Conservation (phyloP, 176 grass and related monocot genomes). For the Eragrostis curvula region DNA sequence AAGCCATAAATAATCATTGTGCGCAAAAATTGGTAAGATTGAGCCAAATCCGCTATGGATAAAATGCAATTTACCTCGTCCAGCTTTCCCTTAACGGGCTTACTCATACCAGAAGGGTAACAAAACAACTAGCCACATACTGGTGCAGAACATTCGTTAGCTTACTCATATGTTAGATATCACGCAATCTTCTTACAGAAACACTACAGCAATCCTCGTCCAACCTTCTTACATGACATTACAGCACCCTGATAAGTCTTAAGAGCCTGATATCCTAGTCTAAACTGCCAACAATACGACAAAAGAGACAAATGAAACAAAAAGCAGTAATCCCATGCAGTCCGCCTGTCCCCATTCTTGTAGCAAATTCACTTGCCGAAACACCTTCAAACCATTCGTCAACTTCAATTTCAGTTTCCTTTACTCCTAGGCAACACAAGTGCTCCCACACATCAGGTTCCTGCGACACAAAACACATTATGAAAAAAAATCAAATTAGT, state of each 20-base stretch:
- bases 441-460: conserved; percentile 64
- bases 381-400: neutral
- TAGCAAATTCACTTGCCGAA: conserved; percentile 50
- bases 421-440: conserved; percentile 43
- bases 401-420: conserved; percentile 19
- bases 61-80: too few relatives aligned
- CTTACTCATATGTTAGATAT: conserved; percentile 25
- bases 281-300: neutral
- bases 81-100: too few relatives aligned
- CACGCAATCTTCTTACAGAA: conserved; percentile 12
- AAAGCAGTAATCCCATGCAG: neutral
- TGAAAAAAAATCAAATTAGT: neutral
- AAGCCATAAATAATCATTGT: too few relatives aligned
- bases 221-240: conserved; percentile 42
- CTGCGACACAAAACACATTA: conserved; percentile 6
- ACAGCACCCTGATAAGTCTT: neutral
- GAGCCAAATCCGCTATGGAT: too few relatives aligned
- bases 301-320: neutral
- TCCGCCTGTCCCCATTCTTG: conserved; percentile 16
- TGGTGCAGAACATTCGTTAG: neutral
- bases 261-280: neutral
- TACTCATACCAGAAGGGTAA: too few relatives aligned
- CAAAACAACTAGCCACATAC: neutral
- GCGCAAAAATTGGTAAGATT: too few relatives aligned
- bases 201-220: conserved; percentile 30